These are phyloP conservation scores for Diplodia mutila DNA, from an alignment of 2,329 filamentous ascomycete species.

Conservation along the genomic window DNA sequence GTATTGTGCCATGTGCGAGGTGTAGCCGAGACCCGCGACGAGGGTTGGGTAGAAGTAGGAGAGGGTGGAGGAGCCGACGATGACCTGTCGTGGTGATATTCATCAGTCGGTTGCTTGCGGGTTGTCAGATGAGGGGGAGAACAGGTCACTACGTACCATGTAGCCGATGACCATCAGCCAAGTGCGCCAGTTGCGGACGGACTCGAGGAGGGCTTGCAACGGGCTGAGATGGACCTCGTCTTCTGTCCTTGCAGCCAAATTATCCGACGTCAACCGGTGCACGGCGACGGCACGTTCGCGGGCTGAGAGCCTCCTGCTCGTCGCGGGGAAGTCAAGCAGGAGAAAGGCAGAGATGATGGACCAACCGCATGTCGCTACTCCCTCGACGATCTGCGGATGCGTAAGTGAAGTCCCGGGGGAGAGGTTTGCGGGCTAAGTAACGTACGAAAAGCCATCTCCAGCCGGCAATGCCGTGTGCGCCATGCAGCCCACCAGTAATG, in stretches of 20 bases:
- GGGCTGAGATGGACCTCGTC: conserved; percentile 42
- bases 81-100: conserved; percentile 34
- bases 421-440: conserved; percentile 5
- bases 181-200: conserved; percentile 52
- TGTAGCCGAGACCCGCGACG: conserved; percentile 57
- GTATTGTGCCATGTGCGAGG: conserved; percentile 51
- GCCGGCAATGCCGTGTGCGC: conserved; percentile 49
- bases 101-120: neutral
- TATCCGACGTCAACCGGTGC: conserved; percentile 50
- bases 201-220: conserved; percentile 43
- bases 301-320: conserved; percentile 47
- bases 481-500: conserved; percentile 53
- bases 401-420: neutral
- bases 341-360: conserved; percentile 51
- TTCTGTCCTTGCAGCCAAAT: conserved; percentile 41
- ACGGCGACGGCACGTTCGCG: conserved; percentile 50
- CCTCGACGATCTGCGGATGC: conserved; percentile 36
- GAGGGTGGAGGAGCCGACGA: conserved; percentile 55
- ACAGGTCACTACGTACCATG: conserved; percentile 45
- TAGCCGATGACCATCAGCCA: conserved; percentile 56
- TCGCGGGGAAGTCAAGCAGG: conserved; percentile 56
- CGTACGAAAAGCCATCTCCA: conserved; percentile 59
- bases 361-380: conserved; percentile 50
- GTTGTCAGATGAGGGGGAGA: neutral
- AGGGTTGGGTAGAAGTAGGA: conserved; percentile 61